These are phyloP conservation scores for Cantharellus cinnabarinus DNA, from an alignment of 768 basidiomycete species.

Conservation along the genomic window DNA sequence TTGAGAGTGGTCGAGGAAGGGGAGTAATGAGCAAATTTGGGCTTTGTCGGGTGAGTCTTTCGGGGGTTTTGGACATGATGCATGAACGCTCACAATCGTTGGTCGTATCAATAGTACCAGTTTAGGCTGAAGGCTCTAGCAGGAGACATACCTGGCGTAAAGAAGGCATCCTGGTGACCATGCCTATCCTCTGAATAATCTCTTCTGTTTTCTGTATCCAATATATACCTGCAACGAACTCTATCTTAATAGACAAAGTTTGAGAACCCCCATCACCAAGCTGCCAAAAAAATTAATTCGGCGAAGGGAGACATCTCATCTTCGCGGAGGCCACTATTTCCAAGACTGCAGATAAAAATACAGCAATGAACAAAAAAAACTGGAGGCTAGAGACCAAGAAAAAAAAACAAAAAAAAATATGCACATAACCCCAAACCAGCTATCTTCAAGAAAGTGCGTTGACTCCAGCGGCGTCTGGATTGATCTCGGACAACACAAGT, in stretches of 20 bases:
- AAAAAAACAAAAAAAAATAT: not conserved
- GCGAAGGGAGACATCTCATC: too few relatives aligned
- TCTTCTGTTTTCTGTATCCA: not conserved
- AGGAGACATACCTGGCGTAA: constrained; percentile 71
- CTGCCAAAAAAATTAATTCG: too few relatives aligned
- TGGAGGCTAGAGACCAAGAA: not conserved
- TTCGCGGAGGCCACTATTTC: too few relatives aligned
- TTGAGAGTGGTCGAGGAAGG: constrained; percentile 65
- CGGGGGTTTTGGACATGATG: not conserved
- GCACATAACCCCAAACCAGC: not conserved
- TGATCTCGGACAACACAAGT: constrained; percentile 15
- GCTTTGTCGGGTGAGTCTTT: constrained; percentile 43
- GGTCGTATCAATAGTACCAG: constrained; percentile 39
- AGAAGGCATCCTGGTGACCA: constrained; percentile 72
- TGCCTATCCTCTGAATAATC: not conserved
- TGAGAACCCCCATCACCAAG: too few relatives aligned
- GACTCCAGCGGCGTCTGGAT: not conserved
- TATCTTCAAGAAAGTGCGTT: too few relatives aligned
- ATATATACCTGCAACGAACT: too few relatives aligned
- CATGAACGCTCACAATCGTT: not conserved
- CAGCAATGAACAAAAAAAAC: not conserved
- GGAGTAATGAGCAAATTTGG: constrained; percentile 83
- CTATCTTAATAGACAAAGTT: too few relatives aligned
- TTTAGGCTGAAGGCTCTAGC: constrained; percentile 69
- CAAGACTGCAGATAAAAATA: not conserved